Evolutionary conservation across 2,329 filamentous ascomycete species (phyloP), one percentile per base, ranked within the genome.

Genomic region (Calonectria hongkongensis): DNA sequence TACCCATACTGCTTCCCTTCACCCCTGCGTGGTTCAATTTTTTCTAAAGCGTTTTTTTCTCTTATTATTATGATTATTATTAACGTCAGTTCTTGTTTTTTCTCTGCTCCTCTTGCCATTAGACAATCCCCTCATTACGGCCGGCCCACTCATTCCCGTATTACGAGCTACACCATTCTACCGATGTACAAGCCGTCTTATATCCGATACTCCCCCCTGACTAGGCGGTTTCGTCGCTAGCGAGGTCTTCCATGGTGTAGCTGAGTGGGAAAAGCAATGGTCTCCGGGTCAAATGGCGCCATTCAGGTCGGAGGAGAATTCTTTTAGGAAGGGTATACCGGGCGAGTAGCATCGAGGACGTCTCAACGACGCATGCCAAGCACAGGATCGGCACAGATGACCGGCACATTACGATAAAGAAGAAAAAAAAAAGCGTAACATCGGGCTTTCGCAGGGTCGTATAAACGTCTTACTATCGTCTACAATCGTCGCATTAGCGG

Each of bases 161-260:
- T 81, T 6, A 78, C 75, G 13, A 88, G 68, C 75, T 86, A 82
- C 76, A 83, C 81, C 83, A 85, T 74, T 88, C 85, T 27, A 88
- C 71, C 5, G 83, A 85, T 13, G 78, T 85, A 56, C 81, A 84
- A 9, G 80, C 80, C 3, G 79, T 81, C 60, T 66, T 68, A 63
- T 88, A 88, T 13, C 85, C 87, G 33, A 88, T 73, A 0, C 86
- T 86, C 0, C 86, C 86, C 10, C 33, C 27, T 86, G 81, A 39
- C 81, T 82, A 1, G 84, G 80, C 6, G 78, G 74, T 73, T 75
- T 83, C 74, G 81, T 80, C 7, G 86, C 86, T 56, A 79, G 76
- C 13, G 75, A 75, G 68, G 87, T 85, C 45, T 84, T 83, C 5
- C 6, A 84, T 80, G 6, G 87, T 73, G 41, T 81, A 78, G 65